A percentile compares a stretch with the other conserved stretches of the same genome.
Conservation (phyloP, 441 rosid genomes). For the Euphorbia celastroides region DNA sequence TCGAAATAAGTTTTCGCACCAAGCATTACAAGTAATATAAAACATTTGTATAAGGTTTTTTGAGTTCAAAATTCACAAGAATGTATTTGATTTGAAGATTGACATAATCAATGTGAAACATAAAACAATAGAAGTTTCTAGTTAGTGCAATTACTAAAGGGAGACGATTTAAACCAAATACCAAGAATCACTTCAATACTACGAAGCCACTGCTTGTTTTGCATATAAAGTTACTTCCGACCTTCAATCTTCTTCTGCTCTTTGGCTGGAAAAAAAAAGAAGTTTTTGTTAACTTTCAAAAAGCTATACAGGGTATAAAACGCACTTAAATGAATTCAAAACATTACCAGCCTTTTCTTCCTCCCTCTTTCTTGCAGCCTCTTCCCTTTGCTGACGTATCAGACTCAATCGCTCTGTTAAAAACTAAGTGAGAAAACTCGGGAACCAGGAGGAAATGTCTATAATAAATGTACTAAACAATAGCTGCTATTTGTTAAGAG, state of each 20-base stretch:
- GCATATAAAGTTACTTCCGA: slow-evolving; percentile 44
- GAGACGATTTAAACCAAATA: slow-evolving; percentile 20
- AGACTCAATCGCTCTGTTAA: slow-evolving; percentile 69
- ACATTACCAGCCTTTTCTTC: slow-evolving; percentile 87
- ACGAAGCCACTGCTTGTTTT: slow-evolving; percentile 4
- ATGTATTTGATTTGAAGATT: slow-evolving; percentile 19
- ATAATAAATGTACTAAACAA: not conserved
- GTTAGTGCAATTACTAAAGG: slow-evolving; percentile 4
- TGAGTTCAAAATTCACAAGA: slow-evolving; percentile 6
- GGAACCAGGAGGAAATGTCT: not conserved
- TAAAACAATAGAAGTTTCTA: slow-evolving; percentile 15
- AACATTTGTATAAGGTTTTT: slow-evolving; percentile 16
- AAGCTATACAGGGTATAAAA: not conserved
- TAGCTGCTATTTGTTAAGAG: not conserved
- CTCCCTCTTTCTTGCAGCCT: slow-evolving; percentile 88
- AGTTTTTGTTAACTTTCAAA: slow-evolving; percentile 11
- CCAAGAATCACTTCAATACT: not conserved
- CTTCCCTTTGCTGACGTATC: slow-evolving; percentile 87
- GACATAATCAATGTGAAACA: slow-evolving; percentile 6
- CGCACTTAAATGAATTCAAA: not conserved
- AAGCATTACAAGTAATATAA: not conserved
- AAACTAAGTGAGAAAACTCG: not conserved
- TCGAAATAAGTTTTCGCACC: not conserved
- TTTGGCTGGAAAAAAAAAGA: slow-evolving; percentile 47
- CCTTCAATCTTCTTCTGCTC: slow-evolving; percentile 75